Percentiles rank a stretch among this genome's conserved stretches.
Conservation (phyloP, 768 basidiomycete species). For the Panellus pusillus region DNA sequence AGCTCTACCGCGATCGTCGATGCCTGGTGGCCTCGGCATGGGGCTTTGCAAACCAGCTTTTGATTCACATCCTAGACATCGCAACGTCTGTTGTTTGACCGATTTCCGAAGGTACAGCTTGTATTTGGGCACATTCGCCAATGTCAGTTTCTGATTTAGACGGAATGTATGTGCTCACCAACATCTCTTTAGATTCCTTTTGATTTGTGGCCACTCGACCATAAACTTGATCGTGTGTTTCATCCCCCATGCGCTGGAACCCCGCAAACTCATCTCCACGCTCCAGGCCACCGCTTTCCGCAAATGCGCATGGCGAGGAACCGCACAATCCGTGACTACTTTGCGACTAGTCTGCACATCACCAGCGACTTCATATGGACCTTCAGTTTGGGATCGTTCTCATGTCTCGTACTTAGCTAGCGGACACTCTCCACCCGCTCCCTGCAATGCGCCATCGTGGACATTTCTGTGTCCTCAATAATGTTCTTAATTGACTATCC, state of each 20-base stretch:
- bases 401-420: constrained; percentile 1
- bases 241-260: too few species aligned
- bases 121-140: constrained; percentile 14
- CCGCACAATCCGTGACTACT: constrained; percentile 21
- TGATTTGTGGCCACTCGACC: too few species aligned
- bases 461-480: constrained; percentile 14
- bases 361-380: constrained; percentile 10
- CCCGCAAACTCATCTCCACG: not conserved
- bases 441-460: constrained; percentile 16
- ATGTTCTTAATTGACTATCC: too few species aligned
- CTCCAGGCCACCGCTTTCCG: constrained; percentile 19
- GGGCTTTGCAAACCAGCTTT: too few species aligned
- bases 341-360: constrained; percentile 22
- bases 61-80: constrained; percentile 23
- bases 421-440: constrained; percentile 19
- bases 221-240: too few species aligned
- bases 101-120: constrained; percentile 20
- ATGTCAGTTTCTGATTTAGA: not conserved
- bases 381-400: not conserved
- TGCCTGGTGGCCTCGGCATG: constrained; percentile 19
- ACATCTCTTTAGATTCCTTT: constrained; percentile 18
- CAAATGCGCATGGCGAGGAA: constrained; percentile 21
- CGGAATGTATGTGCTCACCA: not conserved
- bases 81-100: constrained; percentile 22
- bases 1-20: constrained; percentile 17